These are phyloP conservation scores for Cardamine chenopodiifolia DNA, from an alignment of 345 rosid species.

Conservation along the genomic window DNA sequence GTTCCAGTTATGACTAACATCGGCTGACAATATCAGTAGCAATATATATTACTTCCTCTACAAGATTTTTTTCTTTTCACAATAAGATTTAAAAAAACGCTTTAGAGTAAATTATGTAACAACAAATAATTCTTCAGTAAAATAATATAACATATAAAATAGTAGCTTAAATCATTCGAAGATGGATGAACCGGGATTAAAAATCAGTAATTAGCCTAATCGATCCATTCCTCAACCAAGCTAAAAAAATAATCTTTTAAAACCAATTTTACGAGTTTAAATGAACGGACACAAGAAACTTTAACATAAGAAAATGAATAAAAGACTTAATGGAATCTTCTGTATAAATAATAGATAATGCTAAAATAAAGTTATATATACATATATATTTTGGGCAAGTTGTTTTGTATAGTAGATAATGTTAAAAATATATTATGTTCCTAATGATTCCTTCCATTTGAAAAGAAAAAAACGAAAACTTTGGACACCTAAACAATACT, in stretches of 20 bases:
- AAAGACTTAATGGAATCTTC: background rate
- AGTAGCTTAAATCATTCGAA: background rate
- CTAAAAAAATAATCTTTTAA: background rate
- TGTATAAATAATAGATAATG: slow-evolving; percentile 10
- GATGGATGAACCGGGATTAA: background rate
- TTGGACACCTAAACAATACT: slow-evolving; percentile 15
- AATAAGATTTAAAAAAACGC: background rate
- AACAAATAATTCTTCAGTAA: background rate
- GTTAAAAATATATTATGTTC: slow-evolving; percentile 27
- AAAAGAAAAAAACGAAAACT: slow-evolving; percentile 21
- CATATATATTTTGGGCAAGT: slow-evolving; percentile 23
- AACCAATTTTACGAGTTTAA: background rate
- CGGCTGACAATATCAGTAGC: slow-evolving; percentile 10
- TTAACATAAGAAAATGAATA: background rate
- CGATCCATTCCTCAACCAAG: background rate
- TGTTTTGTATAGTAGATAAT: slow-evolving; percentile 34
- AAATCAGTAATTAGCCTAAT: background rate
- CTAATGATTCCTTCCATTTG: slow-evolving; percentile 38
- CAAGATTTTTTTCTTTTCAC: background rate
- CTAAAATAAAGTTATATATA: background rate
- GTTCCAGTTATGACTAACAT: slow-evolving; percentile 23
- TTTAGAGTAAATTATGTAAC: background rate
- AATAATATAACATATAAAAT: background rate
- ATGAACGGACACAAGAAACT: background rate
- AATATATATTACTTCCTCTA: slow-evolving; percentile 2